phyloP scores from a whole-genome alignment of 2,329 filamentous ascomycete species.

The Anisogramma anomala region DNA sequence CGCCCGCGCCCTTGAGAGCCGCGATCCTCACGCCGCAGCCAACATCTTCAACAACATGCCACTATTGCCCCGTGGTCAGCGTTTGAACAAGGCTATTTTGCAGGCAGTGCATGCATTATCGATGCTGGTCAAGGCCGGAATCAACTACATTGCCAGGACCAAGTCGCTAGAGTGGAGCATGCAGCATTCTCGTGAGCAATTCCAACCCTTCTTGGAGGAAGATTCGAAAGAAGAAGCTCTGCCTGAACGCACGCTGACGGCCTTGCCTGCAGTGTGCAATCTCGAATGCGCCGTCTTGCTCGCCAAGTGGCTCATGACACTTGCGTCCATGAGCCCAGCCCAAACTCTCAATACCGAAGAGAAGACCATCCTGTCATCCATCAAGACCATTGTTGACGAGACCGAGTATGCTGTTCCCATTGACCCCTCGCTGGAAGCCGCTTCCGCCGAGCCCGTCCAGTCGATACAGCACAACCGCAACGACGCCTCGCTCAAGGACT shows the following conservation, averaged over 20 bases:
- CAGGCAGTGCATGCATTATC: conserved; percentile 59
- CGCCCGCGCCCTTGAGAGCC: conserved; percentile 50
- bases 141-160: conserved; percentile 50
- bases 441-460: conserved; percentile 19
- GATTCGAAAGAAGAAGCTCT: neutral
- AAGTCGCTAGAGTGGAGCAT: conserved; percentile 53
- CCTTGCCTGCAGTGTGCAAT: conserved; percentile 38
- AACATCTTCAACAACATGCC: conserved; percentile 48
- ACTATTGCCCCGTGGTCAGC: conserved; percentile 44
- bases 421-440: conserved; percentile 40
- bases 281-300: conserved; percentile 50
- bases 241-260: neutral
- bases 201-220: neutral
- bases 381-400: conserved; percentile 48
- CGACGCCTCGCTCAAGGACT: conserved; percentile 36
- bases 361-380: conserved; percentile 41
- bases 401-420: conserved; percentile 51
- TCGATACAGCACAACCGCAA: conserved; percentile 24
- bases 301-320: conserved; percentile 48
- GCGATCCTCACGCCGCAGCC: conserved; percentile 51
- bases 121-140: conserved; percentile 52
- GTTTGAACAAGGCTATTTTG: conserved; percentile 51
- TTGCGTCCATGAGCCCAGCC: conserved; percentile 38
- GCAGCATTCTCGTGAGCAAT: conserved; percentile 44
- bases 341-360: conserved; percentile 42